A percentile compares a stretch with the other conserved stretches of the same genome.
phyloP scores from a whole-genome alignment of 116 monocot species.

The Cymodocea nodosa region DNA sequence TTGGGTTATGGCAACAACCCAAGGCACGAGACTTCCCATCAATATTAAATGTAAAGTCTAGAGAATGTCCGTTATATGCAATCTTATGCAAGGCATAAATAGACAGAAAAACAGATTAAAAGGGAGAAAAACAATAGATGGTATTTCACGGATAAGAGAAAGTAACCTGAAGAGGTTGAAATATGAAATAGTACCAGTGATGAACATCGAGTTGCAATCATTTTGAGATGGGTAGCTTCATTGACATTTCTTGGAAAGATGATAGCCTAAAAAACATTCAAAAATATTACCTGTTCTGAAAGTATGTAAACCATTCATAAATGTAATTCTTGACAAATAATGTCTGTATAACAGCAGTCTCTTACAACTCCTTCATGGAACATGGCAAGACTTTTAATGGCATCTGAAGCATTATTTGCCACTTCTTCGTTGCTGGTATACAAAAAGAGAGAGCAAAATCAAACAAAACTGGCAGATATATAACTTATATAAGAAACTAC shows the following conservation, averaged over 20 bases:
- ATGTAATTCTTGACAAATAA: background rate
- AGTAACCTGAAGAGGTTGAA: background rate
- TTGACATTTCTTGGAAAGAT: constrained; percentile 41
- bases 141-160: background rate
- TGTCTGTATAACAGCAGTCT: background rate
- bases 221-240: constrained; percentile 39
- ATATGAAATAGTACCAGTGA: constrained; percentile 43
- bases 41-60: no score
- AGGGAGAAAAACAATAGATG: background rate
- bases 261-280: constrained; percentile 25
- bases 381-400: constrained; percentile 56
- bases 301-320: background rate
- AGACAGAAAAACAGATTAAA: background rate
- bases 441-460: background rate
- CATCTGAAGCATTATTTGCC: constrained; percentile 47
- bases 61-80: no score
- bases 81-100: no score
- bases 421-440: constrained; percentile 52
- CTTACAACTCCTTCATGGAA: constrained; percentile 71
- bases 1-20: no score
- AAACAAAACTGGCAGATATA: background rate
- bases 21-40: no score
- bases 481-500: background rate
- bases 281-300: background rate
- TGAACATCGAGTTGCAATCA: constrained; percentile 37